These are phyloP conservation scores for Dendrocalamus sinicus DNA, from an alignment of 176 grass and related monocot species.

Conservation along the genomic window DNA sequence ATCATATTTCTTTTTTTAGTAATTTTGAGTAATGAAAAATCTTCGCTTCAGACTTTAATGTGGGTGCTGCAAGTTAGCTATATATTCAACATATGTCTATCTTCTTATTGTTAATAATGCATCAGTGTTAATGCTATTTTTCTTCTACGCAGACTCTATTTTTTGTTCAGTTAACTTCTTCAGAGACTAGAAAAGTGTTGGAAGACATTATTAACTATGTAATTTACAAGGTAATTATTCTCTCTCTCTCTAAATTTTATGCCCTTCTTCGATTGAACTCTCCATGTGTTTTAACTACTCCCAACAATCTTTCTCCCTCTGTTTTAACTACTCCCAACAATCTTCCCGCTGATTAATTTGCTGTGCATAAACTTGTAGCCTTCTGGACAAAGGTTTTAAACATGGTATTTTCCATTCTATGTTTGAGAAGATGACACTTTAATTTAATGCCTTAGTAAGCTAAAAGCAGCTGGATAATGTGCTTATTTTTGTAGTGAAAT, in stretches of 20 bases:
- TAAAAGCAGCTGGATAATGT: constrained; percentile 19
- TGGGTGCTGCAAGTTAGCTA: not conserved
- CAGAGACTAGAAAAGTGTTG: constrained; percentile 65
- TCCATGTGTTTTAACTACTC: not conserved
- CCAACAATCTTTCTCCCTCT: not conserved
- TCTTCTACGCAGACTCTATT: constrained; percentile 56
- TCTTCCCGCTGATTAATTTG: not conserved
- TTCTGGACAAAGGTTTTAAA: not conserved
- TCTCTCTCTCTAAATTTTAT: not conserved
- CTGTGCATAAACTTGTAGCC: constrained; percentile 13
- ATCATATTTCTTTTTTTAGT: not conserved
- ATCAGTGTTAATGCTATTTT: constrained; percentile 14
- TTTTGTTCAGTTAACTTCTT: constrained; percentile 61
- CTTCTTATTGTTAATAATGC: constrained; percentile 16
- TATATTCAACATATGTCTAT: constrained; percentile 25
- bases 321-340: constrained; percentile 4
- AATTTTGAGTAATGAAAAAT: constrained; percentile 23
- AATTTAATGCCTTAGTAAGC: not conserved
- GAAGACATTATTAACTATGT: constrained; percentile 64
- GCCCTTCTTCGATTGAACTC: constrained; percentile 24
- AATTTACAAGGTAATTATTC: constrained; percentile 58
- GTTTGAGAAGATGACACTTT: not conserved
- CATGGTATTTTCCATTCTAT: not conserved
- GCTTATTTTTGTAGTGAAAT: constrained; percentile 19
- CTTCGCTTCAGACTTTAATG: not conserved